A percentile compares a stretch with the other conserved stretches of the same genome.
Evolutionary conservation across 306 rosid species (phyloP).

Genomic region (Rubus idaeus): DNA sequence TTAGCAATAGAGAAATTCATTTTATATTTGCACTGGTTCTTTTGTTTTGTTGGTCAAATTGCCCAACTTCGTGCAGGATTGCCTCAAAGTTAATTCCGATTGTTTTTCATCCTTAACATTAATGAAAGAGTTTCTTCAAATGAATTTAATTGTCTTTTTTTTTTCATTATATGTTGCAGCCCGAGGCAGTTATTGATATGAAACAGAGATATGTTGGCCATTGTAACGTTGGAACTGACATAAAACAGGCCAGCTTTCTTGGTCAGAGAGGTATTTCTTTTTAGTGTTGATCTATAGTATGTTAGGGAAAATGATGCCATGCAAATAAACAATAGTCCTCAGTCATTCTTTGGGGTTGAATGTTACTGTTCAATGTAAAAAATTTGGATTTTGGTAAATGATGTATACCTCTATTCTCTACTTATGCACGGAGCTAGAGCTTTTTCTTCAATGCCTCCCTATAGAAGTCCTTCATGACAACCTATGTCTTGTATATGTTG

Average conservation of each 20-base stretch:
- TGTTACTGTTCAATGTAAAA: not conserved
- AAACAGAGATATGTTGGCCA: constrained; percentile 91
- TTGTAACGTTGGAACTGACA: constrained; percentile 94
- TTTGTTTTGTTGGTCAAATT: constrained; percentile 4
- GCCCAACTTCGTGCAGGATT: not conserved
- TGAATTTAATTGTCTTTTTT: not conserved
- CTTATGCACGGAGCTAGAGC: not conserved
- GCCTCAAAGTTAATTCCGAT: not conserved
- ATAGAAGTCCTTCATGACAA: not conserved
- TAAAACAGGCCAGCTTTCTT: constrained; percentile 95
- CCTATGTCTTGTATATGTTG: not conserved
- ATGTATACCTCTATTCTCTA: not conserved
- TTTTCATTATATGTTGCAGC: constrained; percentile 52
- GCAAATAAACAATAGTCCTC: not conserved
- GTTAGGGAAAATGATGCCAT: not conserved
- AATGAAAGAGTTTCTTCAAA: not conserved
- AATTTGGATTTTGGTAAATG: not conserved
- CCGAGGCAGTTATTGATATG: constrained; percentile 85
- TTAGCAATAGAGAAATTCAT: not conserved
- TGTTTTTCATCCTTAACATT: not conserved
- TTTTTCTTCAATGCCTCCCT: not conserved
- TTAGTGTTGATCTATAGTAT: constrained; percentile 2
- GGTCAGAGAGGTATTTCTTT: constrained; percentile 79
- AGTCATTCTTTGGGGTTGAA: not conserved
- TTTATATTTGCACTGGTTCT: not conserved